Evolutionary conservation across 2,329 filamentous ascomycete genomes (phyloP).

Genomic region (Moelleriella libera): DNA sequence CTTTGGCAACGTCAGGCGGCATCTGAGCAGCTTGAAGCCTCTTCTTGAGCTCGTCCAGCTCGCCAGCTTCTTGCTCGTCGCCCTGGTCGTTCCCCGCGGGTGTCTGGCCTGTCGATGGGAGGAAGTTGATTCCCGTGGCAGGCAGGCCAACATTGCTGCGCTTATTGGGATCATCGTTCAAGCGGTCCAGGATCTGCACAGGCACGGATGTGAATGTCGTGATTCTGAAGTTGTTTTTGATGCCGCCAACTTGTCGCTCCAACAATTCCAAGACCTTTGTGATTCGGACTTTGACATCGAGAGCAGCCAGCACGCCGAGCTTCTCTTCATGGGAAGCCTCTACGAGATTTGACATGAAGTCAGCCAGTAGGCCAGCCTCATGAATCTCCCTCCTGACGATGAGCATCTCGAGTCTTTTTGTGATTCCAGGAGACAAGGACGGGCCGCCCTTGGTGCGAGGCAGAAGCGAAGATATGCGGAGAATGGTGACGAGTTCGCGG

Average conservation of each 20-base stretch:
- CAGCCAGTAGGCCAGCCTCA: conserved; percentile 75
- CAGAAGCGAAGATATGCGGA: conserved; percentile 75
- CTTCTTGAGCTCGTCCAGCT: conserved; percentile 83
- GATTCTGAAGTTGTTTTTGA: conserved; percentile 80
- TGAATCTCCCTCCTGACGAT: conserved; percentile 69
- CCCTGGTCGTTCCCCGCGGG: conserved; percentile 34
- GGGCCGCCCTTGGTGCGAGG: conserved; percentile 50
- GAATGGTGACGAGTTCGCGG: conserved; percentile 69
- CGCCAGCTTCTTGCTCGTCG: conserved; percentile 72
- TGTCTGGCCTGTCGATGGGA: conserved; percentile 17
- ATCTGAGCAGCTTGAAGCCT: conserved; percentile 71
- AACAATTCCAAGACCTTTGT: conserved; percentile 74
- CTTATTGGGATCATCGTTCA: conserved; percentile 23
- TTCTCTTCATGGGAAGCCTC: conserved; percentile 86
- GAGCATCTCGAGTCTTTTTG: conserved; percentile 72
- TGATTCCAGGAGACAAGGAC: conserved; percentile 68
- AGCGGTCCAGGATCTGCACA: conserved; percentile 45
- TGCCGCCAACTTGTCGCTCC: conserved; percentile 64
- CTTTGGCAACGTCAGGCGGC: conserved; percentile 71
- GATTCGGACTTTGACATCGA: conserved; percentile 65
- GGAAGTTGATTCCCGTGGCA: conserved; percentile 25
- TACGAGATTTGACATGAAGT: conserved; percentile 92
- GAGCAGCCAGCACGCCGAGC: conserved; percentile 67
- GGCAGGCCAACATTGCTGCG: conserved; percentile 16
- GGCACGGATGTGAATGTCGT: conserved; percentile 59